Percentiles rank a stretch among this genome's conserved stretches.
Conservation (phyloP, 2,329 filamentous ascomycete species). For the Monilinia fructicola region DNA sequence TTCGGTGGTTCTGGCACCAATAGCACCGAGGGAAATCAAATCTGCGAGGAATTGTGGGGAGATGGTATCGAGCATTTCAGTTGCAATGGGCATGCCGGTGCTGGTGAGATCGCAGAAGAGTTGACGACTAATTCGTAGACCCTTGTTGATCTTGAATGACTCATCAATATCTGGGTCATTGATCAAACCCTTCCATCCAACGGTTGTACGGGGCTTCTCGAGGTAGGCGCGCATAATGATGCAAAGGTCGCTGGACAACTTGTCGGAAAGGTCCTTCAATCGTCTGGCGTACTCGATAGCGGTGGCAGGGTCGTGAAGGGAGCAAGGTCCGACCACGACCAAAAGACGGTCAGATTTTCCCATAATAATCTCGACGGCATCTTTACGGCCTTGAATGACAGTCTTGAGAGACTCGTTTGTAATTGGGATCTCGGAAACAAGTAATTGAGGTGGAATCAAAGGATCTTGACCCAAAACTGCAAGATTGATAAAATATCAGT, state of each 20-base stretch:
- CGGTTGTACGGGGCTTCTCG: conserved; percentile 96
- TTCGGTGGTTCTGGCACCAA: conserved; percentile 94
- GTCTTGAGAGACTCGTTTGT: conserved; percentile 62
- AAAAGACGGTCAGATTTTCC: conserved; percentile 70
- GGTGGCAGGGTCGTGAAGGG: conserved; percentile 87
- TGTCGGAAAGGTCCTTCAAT: conserved; percentile 73
- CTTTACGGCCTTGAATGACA: conserved; percentile 68
- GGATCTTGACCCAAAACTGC: conserved; percentile 91
- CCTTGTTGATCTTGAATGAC: conserved; percentile 99
- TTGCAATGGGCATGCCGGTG: conserved; percentile 89
- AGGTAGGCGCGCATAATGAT: conserved; percentile 99
- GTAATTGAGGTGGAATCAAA: conserved; percentile 82
- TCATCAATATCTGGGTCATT: conserved; percentile 98
- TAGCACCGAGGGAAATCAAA: conserved; percentile 90
- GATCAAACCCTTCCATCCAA: conserved; percentile 98
- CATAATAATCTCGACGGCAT: conserved; percentile 47
- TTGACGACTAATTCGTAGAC: conserved; percentile 85
- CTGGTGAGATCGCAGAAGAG: conserved; percentile 88
- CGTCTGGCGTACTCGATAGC: conserved; percentile 86
- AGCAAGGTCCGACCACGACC: conserved; percentile 93
- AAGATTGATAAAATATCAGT: conserved; percentile 28
- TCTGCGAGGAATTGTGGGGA: conserved; percentile 97
- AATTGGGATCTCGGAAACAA: conserved; percentile 81
- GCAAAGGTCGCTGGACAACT: conserved; percentile 78
- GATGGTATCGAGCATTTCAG: conserved; percentile 98